A percentile compares a stretch with the other conserved stretches of the same genome.
Conservation (phyloP, 192 early-diverging fungal genomes). For the Coemansia sp. region DNA sequence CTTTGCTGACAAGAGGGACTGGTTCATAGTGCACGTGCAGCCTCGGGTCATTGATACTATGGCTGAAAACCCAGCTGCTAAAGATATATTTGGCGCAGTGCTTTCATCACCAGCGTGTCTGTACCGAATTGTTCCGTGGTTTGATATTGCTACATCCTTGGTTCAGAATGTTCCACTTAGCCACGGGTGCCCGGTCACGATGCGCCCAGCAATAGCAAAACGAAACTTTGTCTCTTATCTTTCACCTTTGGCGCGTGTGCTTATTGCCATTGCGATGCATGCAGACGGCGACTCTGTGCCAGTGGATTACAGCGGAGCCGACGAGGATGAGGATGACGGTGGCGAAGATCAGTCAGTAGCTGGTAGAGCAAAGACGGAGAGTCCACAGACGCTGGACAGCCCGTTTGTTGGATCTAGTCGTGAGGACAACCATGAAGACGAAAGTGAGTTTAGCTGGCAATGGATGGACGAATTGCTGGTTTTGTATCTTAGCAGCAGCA, state of each 20-base stretch:
- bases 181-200: constrained; percentile 37
- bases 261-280: constrained; percentile 31
- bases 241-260: constrained; percentile 43
- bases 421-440: background rate
- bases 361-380: background rate
- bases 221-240: constrained; percentile 37
- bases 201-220: constrained; percentile 28
- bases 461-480: constrained; percentile 33
- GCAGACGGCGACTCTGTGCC: constrained; percentile 10
- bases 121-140: constrained; percentile 37
- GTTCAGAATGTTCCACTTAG: constrained; percentile 31
- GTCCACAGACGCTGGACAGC: constrained; percentile 1
- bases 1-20: constrained; percentile 45
- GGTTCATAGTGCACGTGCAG: constrained; percentile 38
- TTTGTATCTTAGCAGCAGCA: constrained; percentile 19
- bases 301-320: background rate
- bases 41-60: constrained; percentile 15
- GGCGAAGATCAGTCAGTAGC: background rate
- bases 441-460: constrained; percentile 31
- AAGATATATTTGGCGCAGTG: constrained; percentile 20
- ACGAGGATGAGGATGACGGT: constrained; percentile 1
- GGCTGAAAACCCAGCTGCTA: constrained; percentile 14
- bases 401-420: background rate
- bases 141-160: constrained; percentile 34
- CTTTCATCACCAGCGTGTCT: constrained; percentile 27